phyloP scores from a whole-genome alignment of 768 basidiomycete species.

The Tricholoma sp. region DNA sequence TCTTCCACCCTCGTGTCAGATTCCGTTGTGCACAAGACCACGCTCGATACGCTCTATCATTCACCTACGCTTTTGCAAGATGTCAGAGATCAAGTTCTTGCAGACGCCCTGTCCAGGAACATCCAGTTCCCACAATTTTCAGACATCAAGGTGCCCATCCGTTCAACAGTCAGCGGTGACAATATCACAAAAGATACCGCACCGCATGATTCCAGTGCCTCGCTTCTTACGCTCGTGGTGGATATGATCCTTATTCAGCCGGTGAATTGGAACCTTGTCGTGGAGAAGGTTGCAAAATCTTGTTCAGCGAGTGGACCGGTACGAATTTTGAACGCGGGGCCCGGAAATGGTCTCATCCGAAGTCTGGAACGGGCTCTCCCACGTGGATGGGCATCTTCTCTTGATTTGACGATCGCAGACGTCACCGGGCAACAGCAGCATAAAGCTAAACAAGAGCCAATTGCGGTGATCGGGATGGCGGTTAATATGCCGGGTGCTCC shows the following conservation, averaged over 20 bases:
- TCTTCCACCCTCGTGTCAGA: slow-evolving; percentile 28
- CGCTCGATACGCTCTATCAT: slow-evolving; percentile 52
- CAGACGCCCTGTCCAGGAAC: slow-evolving; percentile 36
- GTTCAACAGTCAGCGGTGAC: slow-evolving; percentile 41
- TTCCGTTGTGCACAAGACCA: slow-evolving; percentile 36
- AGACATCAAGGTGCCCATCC: slow-evolving; percentile 44
- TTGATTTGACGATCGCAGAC: slow-evolving; percentile 18
- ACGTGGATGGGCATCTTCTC: slow-evolving; percentile 8
- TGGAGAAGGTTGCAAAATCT: slow-evolving; percentile 21
- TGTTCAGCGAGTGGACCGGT: slow-evolving; percentile 20
- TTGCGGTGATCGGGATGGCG: slow-evolving; percentile 74
- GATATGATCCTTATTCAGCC: slow-evolving; percentile 47
- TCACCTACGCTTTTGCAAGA: slow-evolving; percentile 23
- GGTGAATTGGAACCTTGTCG: slow-evolving; percentile 48
- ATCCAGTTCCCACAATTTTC: slow-evolving; percentile 46
- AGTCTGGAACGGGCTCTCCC: slow-evolving; percentile 32
- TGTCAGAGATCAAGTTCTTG: slow-evolving; percentile 36
- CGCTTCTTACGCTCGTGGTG: slow-evolving; percentile 39
- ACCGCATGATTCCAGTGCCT: slow-evolving; percentile 6
- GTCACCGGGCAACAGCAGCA: neutral
- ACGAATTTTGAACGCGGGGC: slow-evolving; percentile 46
- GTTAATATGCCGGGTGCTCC: slow-evolving; percentile 53
- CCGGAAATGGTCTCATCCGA: slow-evolving; percentile 35
- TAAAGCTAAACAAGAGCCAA: slow-evolving; percentile 37
- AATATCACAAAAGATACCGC: slow-evolving; percentile 18